Evolutionary conservation across 2,329 filamentous ascomycete genomes (phyloP).

Genomic region (Ramichloridium luteum): DNA sequence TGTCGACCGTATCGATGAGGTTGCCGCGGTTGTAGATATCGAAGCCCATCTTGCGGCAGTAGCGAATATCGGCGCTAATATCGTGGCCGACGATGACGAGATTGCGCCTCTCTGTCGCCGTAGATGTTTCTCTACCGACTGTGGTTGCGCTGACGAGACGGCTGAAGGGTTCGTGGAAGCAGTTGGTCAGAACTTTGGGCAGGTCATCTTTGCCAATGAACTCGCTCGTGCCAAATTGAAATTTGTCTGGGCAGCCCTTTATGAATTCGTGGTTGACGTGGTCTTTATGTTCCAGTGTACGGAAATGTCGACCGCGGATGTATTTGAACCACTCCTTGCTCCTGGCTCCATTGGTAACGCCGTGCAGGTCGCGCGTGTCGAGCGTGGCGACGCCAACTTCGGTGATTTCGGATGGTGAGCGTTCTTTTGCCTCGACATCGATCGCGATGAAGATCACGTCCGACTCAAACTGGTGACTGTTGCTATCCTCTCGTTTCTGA

Average conservation of each 20-base stretch:
- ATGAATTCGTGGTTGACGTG: conserved; percentile 58
- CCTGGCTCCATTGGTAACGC: conserved; percentile 45
- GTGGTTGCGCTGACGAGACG: conserved; percentile 22
- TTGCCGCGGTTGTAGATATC: conserved; percentile 42
- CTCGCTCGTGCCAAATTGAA: conserved; percentile 59
- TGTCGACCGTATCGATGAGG: conserved; percentile 48
- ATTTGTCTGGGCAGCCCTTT: conserved; percentile 57
- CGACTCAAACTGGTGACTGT: conserved; percentile 25
- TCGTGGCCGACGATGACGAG: conserved; percentile 75
- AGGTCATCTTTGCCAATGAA: conserved; percentile 38
- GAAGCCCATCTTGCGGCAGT: conserved; percentile 54
- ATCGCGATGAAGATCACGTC: conserved; percentile 61
- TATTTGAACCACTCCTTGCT: conserved; percentile 55
- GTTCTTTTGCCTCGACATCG: conserved; percentile 75
- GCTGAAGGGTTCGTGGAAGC: conserved; percentile 41
- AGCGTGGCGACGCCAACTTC: conserved; percentile 78
- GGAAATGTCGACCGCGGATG: conserved; percentile 63
- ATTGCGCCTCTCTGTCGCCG: conserved; percentile 33
- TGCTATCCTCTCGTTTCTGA: neutral
- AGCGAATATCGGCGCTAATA: conserved; percentile 52
- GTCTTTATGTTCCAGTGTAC: conserved; percentile 56
- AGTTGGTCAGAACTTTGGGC: conserved; percentile 36
- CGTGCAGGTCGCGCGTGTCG: conserved; percentile 53
- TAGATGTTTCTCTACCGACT: neutral
- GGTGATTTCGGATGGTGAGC: conserved; percentile 53